Evolutionary conservation across 2,329 filamentous ascomycete genomes (phyloP).

Genomic region (Fonsecaea multimorphosa): DNA sequence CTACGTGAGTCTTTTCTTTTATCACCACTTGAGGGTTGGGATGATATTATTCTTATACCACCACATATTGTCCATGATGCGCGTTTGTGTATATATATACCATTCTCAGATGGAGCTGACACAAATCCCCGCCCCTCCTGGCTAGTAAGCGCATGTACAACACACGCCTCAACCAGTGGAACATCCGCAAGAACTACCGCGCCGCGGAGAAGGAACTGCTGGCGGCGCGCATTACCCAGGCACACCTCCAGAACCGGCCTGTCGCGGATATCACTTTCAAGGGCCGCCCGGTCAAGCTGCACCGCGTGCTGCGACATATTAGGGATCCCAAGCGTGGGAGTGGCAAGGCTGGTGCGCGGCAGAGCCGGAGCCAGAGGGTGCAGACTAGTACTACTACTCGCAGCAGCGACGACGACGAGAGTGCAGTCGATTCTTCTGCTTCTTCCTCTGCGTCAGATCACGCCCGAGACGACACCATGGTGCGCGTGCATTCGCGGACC

Average conservation of each 20-base stretch:
- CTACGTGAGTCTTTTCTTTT: conserved; percentile 9
- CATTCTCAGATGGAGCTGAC: neutral
- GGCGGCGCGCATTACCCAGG: conserved; percentile 8
- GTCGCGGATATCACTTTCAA: conserved; percentile 10
- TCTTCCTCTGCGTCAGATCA: neutral
- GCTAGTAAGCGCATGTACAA: conserved; percentile 26
- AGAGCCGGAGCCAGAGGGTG: neutral
- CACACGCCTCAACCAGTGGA: conserved; percentile 21
- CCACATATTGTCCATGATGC: no score
- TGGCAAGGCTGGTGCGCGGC: neutral
- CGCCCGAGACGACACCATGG: neutral
- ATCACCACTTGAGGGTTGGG: no score
- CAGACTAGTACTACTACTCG: neutral
- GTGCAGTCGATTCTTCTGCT: no score
- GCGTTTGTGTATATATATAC: conserved; percentile 1
- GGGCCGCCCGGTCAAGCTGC: conserved; percentile 14
- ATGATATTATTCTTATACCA: no score
- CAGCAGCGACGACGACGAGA: neutral
- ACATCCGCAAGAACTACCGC: conserved; percentile 24
- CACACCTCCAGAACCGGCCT: conserved; percentile 13
- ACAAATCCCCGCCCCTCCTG: no score
- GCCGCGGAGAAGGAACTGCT: conserved; percentile 22
- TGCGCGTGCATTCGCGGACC: neutral
- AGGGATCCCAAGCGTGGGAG: neutral
- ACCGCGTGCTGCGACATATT: conserved; percentile 15